Percentiles rank a stretch among this genome's conserved stretches.
These are phyloP conservation scores for Rehmannia glutinosa DNA, from an alignment of 257 asterid species.

Conservation along the genomic window DNA sequence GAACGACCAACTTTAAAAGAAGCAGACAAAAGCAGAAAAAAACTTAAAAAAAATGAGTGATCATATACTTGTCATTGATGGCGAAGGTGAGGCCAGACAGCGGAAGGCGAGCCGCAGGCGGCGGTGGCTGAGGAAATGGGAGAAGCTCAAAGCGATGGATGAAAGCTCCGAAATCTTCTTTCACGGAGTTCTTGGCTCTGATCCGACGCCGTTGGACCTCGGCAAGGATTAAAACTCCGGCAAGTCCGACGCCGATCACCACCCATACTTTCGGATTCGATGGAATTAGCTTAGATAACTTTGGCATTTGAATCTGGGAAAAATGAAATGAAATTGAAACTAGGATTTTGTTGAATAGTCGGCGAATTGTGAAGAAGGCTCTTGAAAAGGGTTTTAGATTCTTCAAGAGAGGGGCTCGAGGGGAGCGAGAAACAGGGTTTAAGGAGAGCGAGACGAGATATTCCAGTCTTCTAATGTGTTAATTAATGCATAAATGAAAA, in stretches of 20 bases:
- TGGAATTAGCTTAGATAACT: conserved; percentile 49
- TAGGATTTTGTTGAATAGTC: background rate
- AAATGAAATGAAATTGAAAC: background rate
- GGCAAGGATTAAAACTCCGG: conserved; percentile 78
- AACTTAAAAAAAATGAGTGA: background rate
- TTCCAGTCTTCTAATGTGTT: too few relatives aligned
- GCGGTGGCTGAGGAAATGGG: conserved; percentile 91
- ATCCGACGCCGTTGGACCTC: conserved; percentile 80
- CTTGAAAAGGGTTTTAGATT: too few relatives aligned
- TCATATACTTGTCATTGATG: conserved; percentile 66
- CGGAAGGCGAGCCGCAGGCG: conserved; percentile 86
- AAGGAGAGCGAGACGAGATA: too few relatives aligned
- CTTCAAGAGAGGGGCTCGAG: too few relatives aligned
- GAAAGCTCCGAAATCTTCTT: conserved; percentile 85
- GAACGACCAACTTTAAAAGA: background rate
- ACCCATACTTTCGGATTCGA: conserved; percentile 77
- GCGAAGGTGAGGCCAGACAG: conserved; percentile 78
- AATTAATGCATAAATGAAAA: too few relatives aligned
- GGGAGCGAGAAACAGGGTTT: too few relatives aligned
- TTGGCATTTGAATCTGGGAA: conserved; percentile 36
- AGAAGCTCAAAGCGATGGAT: conserved; percentile 61
- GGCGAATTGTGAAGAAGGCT: too few relatives aligned
- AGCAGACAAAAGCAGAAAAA: background rate
- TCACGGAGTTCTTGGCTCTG: conserved; percentile 34
- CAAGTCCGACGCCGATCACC: conserved; percentile 80